Base-by-base conservation (phyloP, 2,329 filamentous ascomycete genomes). In the Fusarium nelsonii region DNA sequence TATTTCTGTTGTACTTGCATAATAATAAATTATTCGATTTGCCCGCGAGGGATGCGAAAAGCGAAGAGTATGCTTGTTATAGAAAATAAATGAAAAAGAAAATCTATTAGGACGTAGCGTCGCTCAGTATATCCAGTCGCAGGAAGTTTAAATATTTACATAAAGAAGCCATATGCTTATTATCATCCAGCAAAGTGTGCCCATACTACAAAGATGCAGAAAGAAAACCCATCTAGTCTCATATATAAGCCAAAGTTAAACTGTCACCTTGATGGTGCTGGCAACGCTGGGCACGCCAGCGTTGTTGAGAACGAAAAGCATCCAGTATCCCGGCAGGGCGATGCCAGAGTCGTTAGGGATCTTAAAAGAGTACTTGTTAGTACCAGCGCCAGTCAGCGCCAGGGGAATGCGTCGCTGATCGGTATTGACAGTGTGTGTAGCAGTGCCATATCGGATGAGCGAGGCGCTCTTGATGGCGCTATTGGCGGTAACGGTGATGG, bases 381-480 rank as follows among this genome's bases (percentile, higher is more conserved):
- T 65, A n/a, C 63, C 65, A 15, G 52, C 51, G 0, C 52, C 55
- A 0, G 51, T 52, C 56, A 70, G 20, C 0, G 52, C 43, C 28
- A 71, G 34, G 10, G 69, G 62, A 26, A 71, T 65, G 4, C 69
- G 69, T 28, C 69, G 69, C 12, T 71, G 69, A n/a, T 72, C 69
- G 2, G 69, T 72, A 45, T 72, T 72, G 40, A 70, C 65, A 8
- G 57, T 58, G 28, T 71, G 69, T 3, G 69, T 71, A 7, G 65
- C 55, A 18, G 69, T 70, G 12, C 69, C 69, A 23, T 71, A 71
- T 37, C 69, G 65, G 4, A 71, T 65, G 4, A 71, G 49, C 1
- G 69, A 68, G 8, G 62, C 67, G 18, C 50, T 56, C 23, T 63
- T 68, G 12, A 70, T 44, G n/a, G 58, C 49, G 4, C 55, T 55